These are phyloP conservation scores for Gremmenia infestans DNA, from an alignment of 2,329 filamentous ascomycete species.

Conservation along the genomic window DNA sequence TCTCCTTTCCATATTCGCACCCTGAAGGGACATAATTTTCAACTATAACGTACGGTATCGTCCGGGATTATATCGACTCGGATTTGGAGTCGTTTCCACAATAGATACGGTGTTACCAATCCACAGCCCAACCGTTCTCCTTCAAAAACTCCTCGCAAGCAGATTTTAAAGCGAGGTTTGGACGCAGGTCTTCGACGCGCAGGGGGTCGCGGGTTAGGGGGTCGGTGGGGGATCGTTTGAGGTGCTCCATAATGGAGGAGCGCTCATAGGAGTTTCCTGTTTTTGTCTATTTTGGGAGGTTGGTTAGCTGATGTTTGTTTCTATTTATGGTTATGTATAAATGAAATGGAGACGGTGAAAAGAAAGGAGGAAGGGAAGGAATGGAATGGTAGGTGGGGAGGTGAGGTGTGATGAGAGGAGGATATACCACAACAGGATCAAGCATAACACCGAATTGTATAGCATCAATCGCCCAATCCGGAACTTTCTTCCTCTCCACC, in stretches of 20 bases:
- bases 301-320: constrained; percentile 3
- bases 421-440: constrained; percentile 50
- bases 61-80: no score
- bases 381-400: no score
- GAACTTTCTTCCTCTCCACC: constrained; percentile 41
- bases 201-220: constrained; percentile 79
- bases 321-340: no score
- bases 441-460: constrained; percentile 72
- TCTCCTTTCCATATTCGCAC: no score
- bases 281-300: constrained; percentile 51
- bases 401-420: background rate
- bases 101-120: constrained; percentile 55
- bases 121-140: constrained; percentile 86
- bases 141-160: constrained; percentile 83
- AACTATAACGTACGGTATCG: no score
- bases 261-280: constrained; percentile 90
- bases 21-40: no score
- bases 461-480: constrained; percentile 72
- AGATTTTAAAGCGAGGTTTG: constrained; percentile 75
- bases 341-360: background rate
- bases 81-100: no score
- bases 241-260: constrained; percentile 76
- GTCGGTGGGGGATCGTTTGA: constrained; percentile 70
- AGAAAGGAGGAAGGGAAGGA: background rate
- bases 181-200: constrained; percentile 62